These are phyloP conservation scores for Aquilaria agallochum DNA, from an alignment of 441 rosid species.

Conservation along the genomic window DNA sequence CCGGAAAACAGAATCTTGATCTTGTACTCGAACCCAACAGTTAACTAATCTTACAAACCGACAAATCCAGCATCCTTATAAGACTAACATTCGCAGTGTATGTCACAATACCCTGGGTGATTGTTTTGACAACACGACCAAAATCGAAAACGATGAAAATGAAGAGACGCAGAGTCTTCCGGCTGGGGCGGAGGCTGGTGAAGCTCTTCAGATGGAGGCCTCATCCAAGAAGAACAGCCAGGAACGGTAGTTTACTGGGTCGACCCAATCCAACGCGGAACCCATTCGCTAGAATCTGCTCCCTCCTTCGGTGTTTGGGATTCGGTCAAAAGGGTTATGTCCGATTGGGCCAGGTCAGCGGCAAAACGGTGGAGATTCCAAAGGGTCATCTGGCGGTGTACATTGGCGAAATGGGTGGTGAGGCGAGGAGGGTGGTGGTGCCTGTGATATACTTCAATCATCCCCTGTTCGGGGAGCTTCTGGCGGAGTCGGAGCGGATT, in stretches of 20 bases:
- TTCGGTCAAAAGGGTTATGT: conserved; percentile 35
- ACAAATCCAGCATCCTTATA: neutral
- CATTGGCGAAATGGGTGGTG: conserved; percentile 45
- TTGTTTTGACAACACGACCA: neutral
- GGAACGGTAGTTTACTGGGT: conserved; percentile 5
- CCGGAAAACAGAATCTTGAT: neutral
- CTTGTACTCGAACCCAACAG: neutral
- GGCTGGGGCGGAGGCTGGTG: conserved; percentile 41
- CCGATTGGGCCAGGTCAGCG: conserved; percentile 34
- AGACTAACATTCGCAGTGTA: neutral
- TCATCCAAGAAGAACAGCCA: conserved; percentile 26
- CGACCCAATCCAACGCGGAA: conserved; percentile 11
- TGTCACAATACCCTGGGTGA: too few relatives aligned
- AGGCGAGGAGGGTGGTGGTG: conserved; percentile 45
- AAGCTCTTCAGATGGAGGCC: conserved; percentile 39
- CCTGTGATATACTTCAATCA: conserved; percentile 74
- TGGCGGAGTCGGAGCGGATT: conserved; percentile 61
- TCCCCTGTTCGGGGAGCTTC: conserved; percentile 57
- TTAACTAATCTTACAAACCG: conserved; percentile 5
- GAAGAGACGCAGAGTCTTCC: conserved; percentile 47
- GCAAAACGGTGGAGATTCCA: conserved; percentile 29
- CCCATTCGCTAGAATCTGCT: conserved; percentile 32
- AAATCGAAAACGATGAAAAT: conserved; percentile 7
- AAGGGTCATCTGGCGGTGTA: conserved; percentile 67
- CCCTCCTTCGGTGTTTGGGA: conserved; percentile 29